Evolutionary conservation across 1,284 basidiomycete genomes (phyloP).

Genomic region (Apiotrichum sp.): DNA sequence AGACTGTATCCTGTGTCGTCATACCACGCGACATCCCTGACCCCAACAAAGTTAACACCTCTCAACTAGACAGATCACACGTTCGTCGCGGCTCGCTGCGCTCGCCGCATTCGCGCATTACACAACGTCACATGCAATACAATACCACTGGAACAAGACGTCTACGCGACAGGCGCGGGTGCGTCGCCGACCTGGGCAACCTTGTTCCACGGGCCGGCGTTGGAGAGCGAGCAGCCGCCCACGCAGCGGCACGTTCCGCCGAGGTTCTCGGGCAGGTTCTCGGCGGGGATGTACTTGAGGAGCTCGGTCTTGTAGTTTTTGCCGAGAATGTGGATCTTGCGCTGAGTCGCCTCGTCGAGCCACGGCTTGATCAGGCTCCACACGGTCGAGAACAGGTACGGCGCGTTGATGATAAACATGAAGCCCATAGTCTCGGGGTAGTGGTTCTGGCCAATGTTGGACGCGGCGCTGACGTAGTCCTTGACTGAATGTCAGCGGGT

Average conservation of each 20-base stretch:
- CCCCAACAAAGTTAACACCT: no score
- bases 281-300: constrained; percentile 69
- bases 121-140: constrained; percentile 3
- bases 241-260: constrained; percentile 75
- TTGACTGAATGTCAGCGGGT: constrained; percentile 55
- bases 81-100: no score
- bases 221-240: constrained; percentile 79
- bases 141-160: not conserved
- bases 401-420: constrained; percentile 92
- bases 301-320: constrained; percentile 59
- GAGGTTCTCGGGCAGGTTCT: constrained; percentile 77
- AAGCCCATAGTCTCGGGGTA: constrained; percentile 95
- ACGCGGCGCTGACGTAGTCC: constrained; percentile 77
- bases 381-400: constrained; percentile 83
- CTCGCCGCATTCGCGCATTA: not conserved
- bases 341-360: constrained; percentile 90
- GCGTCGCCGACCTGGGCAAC: constrained; percentile 2
- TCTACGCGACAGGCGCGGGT: not conserved
- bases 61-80: no score
- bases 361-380: constrained; percentile 89
- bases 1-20: no score
- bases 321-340: constrained; percentile 82
- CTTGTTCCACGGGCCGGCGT: constrained; percentile 88
- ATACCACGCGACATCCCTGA: no score
- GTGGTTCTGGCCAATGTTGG: constrained; percentile 79